These are phyloP conservation scores for Tricholoma sp. DNA, from an alignment of 768 basidiomycete species.

Conservation along the genomic window DNA sequence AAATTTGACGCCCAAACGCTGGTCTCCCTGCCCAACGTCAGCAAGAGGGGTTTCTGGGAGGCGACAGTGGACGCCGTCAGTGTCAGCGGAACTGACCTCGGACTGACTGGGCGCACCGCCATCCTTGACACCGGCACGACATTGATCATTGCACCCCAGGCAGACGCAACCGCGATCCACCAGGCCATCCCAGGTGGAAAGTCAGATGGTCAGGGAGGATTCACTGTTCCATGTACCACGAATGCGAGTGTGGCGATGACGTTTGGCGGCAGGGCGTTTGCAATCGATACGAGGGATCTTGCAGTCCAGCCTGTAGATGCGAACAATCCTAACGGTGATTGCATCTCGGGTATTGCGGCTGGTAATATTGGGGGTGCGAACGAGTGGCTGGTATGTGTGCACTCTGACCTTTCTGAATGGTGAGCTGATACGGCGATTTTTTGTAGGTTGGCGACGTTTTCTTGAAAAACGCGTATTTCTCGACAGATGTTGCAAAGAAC, in stretches of 20 bases:
- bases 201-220: slow-evolving; percentile 39
- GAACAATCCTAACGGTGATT: slow-evolving; percentile 53
- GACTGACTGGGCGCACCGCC: slow-evolving; percentile 59
- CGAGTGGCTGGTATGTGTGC: slow-evolving; percentile 57
- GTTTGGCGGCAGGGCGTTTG: slow-evolving; percentile 41
- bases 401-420: background rate
- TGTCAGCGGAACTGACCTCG: slow-evolving; percentile 49
- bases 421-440: background rate
- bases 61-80: slow-evolving; percentile 52
- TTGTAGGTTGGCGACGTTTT: slow-evolving; percentile 61
- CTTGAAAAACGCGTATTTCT: slow-evolving; percentile 75
- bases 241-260: slow-evolving; percentile 39
- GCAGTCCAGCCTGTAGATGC: slow-evolving; percentile 49
- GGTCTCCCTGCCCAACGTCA: slow-evolving; percentile 59
- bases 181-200: slow-evolving; percentile 36
- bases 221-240: slow-evolving; percentile 48
- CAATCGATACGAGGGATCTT: slow-evolving; percentile 64
- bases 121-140: slow-evolving; percentile 66
- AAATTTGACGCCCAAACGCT: slow-evolving; percentile 64
- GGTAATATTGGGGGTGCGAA: slow-evolving; percentile 54
- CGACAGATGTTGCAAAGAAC: slow-evolving; percentile 55
- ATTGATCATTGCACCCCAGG: slow-evolving; percentile 40
- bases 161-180: slow-evolving; percentile 37
- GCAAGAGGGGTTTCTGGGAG: slow-evolving; percentile 77
- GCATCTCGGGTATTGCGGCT: slow-evolving; percentile 65